Evolutionary conservation across 768 basidiomycete genomes (phyloP).

Genomic region (Porpolomopsis calyptriformis): DNA sequence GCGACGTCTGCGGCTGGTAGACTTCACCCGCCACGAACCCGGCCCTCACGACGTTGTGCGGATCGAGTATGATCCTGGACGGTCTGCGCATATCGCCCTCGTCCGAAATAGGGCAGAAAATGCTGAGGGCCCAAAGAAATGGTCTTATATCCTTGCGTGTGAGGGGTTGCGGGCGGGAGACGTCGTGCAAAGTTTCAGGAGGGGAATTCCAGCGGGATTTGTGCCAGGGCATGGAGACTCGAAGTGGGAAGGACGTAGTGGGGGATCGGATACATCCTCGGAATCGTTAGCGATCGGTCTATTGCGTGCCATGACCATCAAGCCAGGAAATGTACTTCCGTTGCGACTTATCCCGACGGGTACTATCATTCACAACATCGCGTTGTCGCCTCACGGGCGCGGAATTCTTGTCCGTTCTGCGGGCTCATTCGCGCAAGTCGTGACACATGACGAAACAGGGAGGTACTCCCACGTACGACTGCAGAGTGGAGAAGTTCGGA

Average conservation of each 20-base stretch:
- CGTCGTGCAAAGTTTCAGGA: slow-evolving; percentile 73
- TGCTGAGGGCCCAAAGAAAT: slow-evolving; percentile 45
- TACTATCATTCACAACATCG: slow-evolving; percentile 80
- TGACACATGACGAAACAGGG: slow-evolving; percentile 62
- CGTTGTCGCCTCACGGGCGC: slow-evolving; percentile 64
- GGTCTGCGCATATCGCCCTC: slow-evolving; percentile 91
- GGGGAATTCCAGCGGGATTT: slow-evolving; percentile 70
- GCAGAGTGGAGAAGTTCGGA: slow-evolving; percentile 87
- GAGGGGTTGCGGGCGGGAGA: slow-evolving; percentile 86
- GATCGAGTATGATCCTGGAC: slow-evolving; percentile 93
- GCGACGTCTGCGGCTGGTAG: slow-evolving; percentile 74
- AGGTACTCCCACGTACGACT: slow-evolving; percentile 76
- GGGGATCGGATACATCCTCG: slow-evolving; percentile 17
- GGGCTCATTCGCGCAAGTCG: slow-evolving; percentile 74
- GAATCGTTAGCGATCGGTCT: slow-evolving; percentile 72
- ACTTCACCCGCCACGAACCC: slow-evolving; percentile 69
- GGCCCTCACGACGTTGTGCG: slow-evolving; percentile 85
- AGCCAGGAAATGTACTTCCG: slow-evolving; percentile 88
- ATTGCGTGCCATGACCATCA: slow-evolving; percentile 72
- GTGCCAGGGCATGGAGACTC: slow-evolving; percentile 40
- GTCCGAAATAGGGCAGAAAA: slow-evolving; percentile 50
- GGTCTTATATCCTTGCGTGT: slow-evolving; percentile 89
- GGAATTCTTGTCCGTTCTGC: slow-evolving; percentile 84
- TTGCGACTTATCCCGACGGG: slow-evolving; percentile 86
- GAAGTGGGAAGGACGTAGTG: slow-evolving; percentile 10